These are phyloP conservation scores for Eucalyptus guilfoylei DNA, from an alignment of 345 rosid species.

Conservation along the genomic window DNA sequence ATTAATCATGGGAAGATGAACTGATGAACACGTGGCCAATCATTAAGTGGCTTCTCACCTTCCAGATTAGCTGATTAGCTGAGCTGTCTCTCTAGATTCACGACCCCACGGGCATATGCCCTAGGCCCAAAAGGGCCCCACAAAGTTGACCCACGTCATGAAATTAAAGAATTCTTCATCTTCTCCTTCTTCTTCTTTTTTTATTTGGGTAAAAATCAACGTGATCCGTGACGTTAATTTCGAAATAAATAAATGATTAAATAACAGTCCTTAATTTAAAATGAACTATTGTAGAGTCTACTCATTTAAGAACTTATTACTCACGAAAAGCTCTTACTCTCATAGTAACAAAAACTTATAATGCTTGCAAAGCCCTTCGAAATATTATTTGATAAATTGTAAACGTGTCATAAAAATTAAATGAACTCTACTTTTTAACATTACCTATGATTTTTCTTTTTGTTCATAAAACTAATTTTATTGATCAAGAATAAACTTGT, in stretches of 20 bases:
- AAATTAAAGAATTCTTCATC: background rate
- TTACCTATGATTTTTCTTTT: background rate
- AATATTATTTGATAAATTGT: too few species aligned
- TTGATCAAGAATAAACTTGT: too few species aligned
- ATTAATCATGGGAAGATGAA: background rate
- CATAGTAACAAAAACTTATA: rapidly evolving
- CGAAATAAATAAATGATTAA: too few species aligned
- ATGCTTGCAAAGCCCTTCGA: too few species aligned
- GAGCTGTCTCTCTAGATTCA: background rate
- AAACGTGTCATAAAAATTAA: background rate
- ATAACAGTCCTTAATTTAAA: rapidly evolving
- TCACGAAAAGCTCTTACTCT: rapidly evolving
- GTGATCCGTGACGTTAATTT: background rate
- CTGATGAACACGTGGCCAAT: background rate
- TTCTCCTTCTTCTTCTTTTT: too few species aligned
- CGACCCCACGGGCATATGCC: background rate
- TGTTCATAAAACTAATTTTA: too few species aligned
- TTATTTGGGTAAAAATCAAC: background rate
- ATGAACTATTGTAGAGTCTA: rapidly evolving
- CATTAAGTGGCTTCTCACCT: background rate
- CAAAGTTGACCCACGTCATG: background rate
- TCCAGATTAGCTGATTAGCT: background rate
- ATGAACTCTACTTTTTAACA: too few species aligned
- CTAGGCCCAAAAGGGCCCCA: background rate
- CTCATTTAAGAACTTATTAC: rapidly evolving